phyloP scores from a whole-genome alignment of 129 eudicot species.

The Pseudognaphalium luteoalbum region DNA sequence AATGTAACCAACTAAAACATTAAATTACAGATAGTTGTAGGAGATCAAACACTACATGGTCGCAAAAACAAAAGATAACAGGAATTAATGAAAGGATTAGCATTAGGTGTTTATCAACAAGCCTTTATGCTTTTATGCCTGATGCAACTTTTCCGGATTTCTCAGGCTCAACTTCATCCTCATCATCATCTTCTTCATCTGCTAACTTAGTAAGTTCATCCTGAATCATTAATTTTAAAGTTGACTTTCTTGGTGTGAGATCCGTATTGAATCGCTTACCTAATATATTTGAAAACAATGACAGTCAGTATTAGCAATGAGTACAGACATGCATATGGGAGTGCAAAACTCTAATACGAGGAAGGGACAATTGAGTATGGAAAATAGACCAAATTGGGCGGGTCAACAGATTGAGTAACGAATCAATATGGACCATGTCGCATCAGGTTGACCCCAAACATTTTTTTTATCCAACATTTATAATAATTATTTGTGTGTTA shows the following conservation, averaged over 20 bases:
- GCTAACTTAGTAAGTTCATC: conserved; percentile 84
- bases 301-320: not conserved
- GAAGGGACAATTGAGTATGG: not conserved
- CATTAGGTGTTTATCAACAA: conserved; percentile 2
- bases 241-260: conserved; percentile 58
- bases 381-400: not conserved
- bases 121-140: conserved; percentile 14
- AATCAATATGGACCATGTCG: not conserved
- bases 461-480: not conserved
- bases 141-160: conserved; percentile 45
- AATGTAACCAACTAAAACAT: conserved; percentile 25
- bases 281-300: conserved; percentile 31
- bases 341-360: not conserved
- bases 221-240: conserved; percentile 74
- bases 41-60: conserved; percentile 19
- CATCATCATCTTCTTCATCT: conserved; percentile 59
- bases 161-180: conserved; percentile 46
- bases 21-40: conserved; percentile 27
- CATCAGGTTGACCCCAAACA: not conserved
- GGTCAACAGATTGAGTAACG: not conserved
- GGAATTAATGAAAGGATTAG: not conserved
- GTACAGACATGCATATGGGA: not conserved
- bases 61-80: conserved; percentile 11
- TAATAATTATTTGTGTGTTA: not conserved
- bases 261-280: conserved; percentile 60